Evolutionary conservation across 148 eudicot genomes (phyloP).

Genomic region (Persicaria maculosa): DNA sequence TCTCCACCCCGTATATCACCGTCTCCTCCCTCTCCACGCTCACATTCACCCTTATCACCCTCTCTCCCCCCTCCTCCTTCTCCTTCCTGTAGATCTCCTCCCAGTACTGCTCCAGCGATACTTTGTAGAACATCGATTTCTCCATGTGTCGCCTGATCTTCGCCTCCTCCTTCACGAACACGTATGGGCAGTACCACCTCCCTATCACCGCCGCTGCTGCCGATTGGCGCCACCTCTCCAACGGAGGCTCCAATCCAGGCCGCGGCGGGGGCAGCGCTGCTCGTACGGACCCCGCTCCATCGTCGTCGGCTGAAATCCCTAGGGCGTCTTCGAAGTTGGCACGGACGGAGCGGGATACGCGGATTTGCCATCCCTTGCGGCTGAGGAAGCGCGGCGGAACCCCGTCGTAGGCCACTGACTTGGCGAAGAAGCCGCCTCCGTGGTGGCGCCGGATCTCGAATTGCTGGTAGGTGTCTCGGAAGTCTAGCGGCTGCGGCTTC

Average conservation of each 20-base stretch:
- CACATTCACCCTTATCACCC: conserved; percentile 27
- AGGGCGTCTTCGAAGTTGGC: background rate
- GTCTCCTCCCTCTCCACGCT: conserved; percentile 37
- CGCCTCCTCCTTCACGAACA: conserved; percentile 46
- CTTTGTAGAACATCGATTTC: conserved; percentile 40
- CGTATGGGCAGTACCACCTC: conserved; percentile 53
- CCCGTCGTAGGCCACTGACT: conserved; percentile 63
- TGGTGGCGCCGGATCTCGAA: conserved; percentile 53
- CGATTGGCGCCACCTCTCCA: conserved; percentile 19
- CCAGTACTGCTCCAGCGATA: conserved; percentile 52
- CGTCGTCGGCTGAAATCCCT: background rate
- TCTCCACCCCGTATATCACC: conserved; percentile 36
- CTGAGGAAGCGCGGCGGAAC: conserved; percentile 64
- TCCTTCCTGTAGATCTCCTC: conserved; percentile 40
- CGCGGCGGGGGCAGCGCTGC: conserved; percentile 28
- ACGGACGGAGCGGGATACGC: conserved; percentile 25
- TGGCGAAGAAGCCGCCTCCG: conserved; percentile 63
- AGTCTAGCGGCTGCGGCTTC: conserved; percentile 49
- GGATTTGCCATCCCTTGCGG: conserved; percentile 59
- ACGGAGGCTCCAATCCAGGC: conserved; percentile 14
- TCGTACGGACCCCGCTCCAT: conserved; percentile 16
- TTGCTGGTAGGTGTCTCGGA: conserved; percentile 72
- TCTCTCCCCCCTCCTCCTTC: conserved; percentile 17
- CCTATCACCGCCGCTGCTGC: conserved; percentile 27
- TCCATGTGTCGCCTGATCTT: conserved; percentile 32